phyloP scores from a whole-genome alignment of 2,329 filamentous ascomycete species.

The Phaeosphaeriaceae sp. region DNA sequence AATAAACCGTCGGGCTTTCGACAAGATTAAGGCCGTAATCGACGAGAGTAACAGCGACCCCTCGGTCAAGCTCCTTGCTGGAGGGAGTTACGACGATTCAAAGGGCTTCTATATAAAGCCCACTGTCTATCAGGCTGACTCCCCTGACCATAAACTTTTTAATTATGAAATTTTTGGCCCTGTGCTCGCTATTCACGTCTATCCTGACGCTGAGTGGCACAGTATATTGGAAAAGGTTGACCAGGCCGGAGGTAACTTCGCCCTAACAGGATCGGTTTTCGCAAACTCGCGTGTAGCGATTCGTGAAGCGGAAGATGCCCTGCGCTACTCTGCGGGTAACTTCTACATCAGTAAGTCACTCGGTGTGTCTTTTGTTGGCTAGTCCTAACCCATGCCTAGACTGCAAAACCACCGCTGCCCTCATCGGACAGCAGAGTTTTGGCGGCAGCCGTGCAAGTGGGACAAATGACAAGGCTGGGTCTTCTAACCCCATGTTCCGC shows the following conservation, averaged over 20 bases:
- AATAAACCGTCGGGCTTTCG: slow-evolving; percentile 79
- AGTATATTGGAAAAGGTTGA: slow-evolving; percentile 64
- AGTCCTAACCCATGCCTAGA: slow-evolving; percentile 23
- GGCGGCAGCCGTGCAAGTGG: slow-evolving; percentile 60
- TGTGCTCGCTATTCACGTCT: slow-evolving; percentile 75
- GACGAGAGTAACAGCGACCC: slow-evolving; percentile 75
- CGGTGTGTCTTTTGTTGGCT: too few relatives aligned
- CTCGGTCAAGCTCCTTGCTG: slow-evolving; percentile 72
- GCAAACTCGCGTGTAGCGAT: slow-evolving; percentile 70
- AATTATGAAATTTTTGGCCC: slow-evolving; percentile 82
- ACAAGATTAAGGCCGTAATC: slow-evolving; percentile 76
- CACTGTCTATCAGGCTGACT: slow-evolving; percentile 76
- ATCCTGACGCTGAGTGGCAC: slow-evolving; percentile 67
- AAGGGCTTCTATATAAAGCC: slow-evolving; percentile 83
- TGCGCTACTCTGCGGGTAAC: slow-evolving; percentile 77
- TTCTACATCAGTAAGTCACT: slow-evolving; percentile 71
- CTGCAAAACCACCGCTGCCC: slow-evolving; percentile 42
- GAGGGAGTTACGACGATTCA: slow-evolving; percentile 75
- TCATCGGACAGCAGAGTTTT: slow-evolving; percentile 56
- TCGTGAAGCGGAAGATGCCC: slow-evolving; percentile 70
- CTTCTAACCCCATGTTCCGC: slow-evolving; percentile 56
- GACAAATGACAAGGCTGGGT: slow-evolving; percentile 63
- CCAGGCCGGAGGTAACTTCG: slow-evolving; percentile 72
- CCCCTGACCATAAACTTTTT: slow-evolving; percentile 74
- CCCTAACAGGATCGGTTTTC: slow-evolving; percentile 76